Percentiles rank a stretch among this genome's conserved stretches.
These are phyloP conservation scores for Beauveria australis DNA, from an alignment of 2,329 filamentous ascomycete species.

Conservation along the genomic window DNA sequence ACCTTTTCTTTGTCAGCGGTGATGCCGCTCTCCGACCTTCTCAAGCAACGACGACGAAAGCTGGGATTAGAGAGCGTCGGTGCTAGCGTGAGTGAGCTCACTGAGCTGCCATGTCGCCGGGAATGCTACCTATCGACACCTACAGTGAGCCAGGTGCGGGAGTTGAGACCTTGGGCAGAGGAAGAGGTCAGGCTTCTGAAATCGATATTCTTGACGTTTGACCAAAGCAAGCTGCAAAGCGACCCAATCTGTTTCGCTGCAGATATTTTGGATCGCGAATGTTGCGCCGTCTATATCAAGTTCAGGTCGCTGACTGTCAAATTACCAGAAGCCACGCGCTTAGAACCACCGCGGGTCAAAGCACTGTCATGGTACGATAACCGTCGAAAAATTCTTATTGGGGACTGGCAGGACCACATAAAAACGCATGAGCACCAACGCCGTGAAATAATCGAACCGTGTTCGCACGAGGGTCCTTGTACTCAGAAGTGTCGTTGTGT, in stretches of 20 bases:
- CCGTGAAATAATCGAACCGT: constrained; percentile 54
- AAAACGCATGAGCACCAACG: constrained; percentile 46
- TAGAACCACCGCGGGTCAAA: constrained; percentile 31
- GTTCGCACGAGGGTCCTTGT: constrained; percentile 62
- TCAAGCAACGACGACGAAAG: neutral
- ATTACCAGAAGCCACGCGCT: constrained; percentile 18
- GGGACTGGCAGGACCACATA: constrained; percentile 49
- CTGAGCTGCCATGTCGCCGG: neutral
- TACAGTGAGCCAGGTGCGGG: neutral
- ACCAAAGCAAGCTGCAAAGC: constrained; percentile 31
- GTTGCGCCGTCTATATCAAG: constrained; percentile 40
- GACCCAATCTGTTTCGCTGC: constrained; percentile 42
- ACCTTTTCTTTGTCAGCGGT: constrained; percentile 37
- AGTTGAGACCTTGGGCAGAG: constrained; percentile 33
- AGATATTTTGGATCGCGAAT: constrained; percentile 41
- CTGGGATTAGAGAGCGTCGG: neutral
- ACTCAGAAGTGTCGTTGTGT: constrained; percentile 57
- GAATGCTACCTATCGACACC: neutral
- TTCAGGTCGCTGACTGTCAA: constrained; percentile 19
- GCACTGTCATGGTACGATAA: constrained; percentile 49
- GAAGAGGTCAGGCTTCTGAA: constrained; percentile 41
- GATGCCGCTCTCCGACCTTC: constrained; percentile 1
- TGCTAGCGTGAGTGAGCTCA: neutral
- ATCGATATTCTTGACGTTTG: constrained; percentile 35
- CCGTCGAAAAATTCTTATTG: constrained; percentile 42